Base-by-base conservation (phyloP, 192 early-diverging fungal species). In the Rhizophagus prolifer region DNA sequence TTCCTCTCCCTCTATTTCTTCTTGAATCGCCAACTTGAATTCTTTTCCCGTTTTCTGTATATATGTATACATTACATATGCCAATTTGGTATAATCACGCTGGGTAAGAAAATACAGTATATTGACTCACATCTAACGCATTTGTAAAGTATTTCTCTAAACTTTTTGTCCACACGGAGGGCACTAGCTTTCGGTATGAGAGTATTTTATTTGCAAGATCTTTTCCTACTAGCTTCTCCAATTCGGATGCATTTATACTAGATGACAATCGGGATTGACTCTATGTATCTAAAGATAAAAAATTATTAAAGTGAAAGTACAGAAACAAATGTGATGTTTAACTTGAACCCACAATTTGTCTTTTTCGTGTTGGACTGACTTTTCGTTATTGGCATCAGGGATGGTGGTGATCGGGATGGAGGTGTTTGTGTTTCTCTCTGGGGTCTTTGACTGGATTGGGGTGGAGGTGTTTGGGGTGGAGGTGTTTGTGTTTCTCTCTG, bases 1-100 rank as follows among this genome's bases (percentile, higher is more conserved):
- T 54, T 47, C 21, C 26, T 13, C 46, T 21, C 74, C 41, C 16
- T 68, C 75, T 36, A 70, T 70, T 78, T 78, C 62, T 58, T 62
- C 41, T 30, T 60, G 16, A 10, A 78, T 78, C 34, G 46, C 76
- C 64, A 70, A 25, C 76, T 78, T 78, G 34, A 78, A 78, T 44
- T 70, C 47, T 36, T 78, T 64, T 46, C 76, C 76, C 25, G 46
- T 70, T 78, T 78, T 59, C 58, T 74, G 7, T 74, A 74, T 21
- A 74, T 62, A 70, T 58, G n/a, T n/a, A n/a, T n/a, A n/a, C 58
- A 31, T 3, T 2, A 2, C 1, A 58, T n/a, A 70, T 70, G 26
- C 31, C 9, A 70, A 50, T 70, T 63, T 74, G 31, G 38, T 14
- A 62, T 26, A 62, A 63, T 74, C 31, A 62, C n/a, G n/a, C 41